Evolutionary conservation across 148 eudicot species (phyloP), one percentile per base, ranked within the genome.

Genomic region (Simmondsia chinensis): DNA sequence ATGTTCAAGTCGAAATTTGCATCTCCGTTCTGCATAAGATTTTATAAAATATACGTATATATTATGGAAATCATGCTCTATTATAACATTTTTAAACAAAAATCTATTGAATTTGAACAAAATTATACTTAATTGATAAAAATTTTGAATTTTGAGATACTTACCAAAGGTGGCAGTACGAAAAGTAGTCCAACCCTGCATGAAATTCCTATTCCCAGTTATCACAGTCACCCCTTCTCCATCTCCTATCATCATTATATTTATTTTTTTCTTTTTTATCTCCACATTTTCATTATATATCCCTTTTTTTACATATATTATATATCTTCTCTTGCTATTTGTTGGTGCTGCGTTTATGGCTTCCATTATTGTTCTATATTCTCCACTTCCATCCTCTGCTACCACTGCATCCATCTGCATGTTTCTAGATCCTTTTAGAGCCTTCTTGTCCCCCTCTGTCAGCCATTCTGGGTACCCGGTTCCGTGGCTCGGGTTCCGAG

Each of bases 181-280:
- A 25, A 81, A 88, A 1, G 96, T 88, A 0, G 93, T 80, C 87
- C 87, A 81, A 1, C 96, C 96, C 44, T 83, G 82, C 87, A 77
- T 65, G 72, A 80, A 88, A 57, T 80, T 88, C 32, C 91, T 48
- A 20, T 64, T 66, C 17, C 89, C 73, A 8, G 89, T 57, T 16
- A 83, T 59, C 2, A 83, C 60, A 9, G 94, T 83, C 14, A 64
- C 66, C 29, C 94, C 94, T 15, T 83, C 75, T 0, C 94, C 96
- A 61, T 87, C 96, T 13, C 96, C 96, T 14, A 83, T 60, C 39
- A 88, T 37, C 89, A 88, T 75, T 9, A 88, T 71, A 33, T 80
- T 73, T 9, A 82, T 83, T 52, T 75, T 80, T 57, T 77, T 85
- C 77, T 72, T 80, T 71, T 87, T 87, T 76, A 87, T 61, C 43